These are phyloP conservation scores for Senecio squalidus DNA, from an alignment of 140 eudicot species.

Conservation along the genomic window DNA sequence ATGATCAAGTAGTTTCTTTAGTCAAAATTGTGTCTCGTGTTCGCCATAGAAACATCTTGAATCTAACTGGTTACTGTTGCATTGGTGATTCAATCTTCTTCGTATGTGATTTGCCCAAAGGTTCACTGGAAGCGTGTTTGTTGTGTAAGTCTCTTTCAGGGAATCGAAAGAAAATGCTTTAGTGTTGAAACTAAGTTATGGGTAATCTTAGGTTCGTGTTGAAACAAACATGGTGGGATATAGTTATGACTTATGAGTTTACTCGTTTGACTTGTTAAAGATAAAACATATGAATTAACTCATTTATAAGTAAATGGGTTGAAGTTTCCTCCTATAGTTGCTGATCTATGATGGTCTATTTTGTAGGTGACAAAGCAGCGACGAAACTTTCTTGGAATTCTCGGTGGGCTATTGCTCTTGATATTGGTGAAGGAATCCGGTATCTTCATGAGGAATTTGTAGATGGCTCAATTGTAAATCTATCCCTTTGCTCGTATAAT, in stretches of 20 bases:
- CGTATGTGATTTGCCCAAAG: slow-evolving; percentile 31
- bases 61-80: slow-evolving; percentile 36
- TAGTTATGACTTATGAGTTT: not conserved
- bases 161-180: no score
- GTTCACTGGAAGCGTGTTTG: slow-evolving; percentile 34
- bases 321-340: not conserved
- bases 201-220: no score
- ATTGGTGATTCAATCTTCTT: slow-evolving; percentile 28
- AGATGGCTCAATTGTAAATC: slow-evolving; percentile 41
- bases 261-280: not conserved
- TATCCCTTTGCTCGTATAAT: slow-evolving; percentile 22
- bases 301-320: not conserved
- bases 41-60: slow-evolving; percentile 40
- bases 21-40: slow-evolving; percentile 33
- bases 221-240: no score
- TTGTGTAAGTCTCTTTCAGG: slow-evolving; percentile 28
- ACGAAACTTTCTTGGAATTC: slow-evolving; percentile 32
- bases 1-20: slow-evolving; percentile 24
- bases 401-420: slow-evolving; percentile 38
- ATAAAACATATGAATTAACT: not conserved
- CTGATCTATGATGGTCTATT: not conserved
- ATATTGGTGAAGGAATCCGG: slow-evolving; percentile 39
- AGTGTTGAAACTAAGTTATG: no score
- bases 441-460: slow-evolving; percentile 51
- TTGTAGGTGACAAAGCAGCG: slow-evolving; percentile 39